Percentiles rank a stretch among this genome's conserved stretches.
Evolutionary conservation across 225 moss, liverwort and hornwort species (phyloP).

Genomic region (Ulota crispa): DNA sequence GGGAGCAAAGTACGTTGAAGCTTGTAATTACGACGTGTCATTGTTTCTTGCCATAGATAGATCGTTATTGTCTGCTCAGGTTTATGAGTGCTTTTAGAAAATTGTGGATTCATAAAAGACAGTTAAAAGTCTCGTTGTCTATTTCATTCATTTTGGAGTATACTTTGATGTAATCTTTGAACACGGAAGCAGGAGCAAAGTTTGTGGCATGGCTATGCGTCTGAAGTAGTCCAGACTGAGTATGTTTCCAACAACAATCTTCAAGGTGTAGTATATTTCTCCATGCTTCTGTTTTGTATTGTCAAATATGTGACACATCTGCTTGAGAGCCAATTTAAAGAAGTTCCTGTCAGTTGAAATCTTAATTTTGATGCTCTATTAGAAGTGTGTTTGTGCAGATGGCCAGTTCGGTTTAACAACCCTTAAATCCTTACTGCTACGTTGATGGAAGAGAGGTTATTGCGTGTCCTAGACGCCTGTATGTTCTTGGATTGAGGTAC

Average conservation of each 20-base stretch:
- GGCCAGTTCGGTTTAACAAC: constrained; percentile 10
- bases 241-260: constrained; percentile 20
- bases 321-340: neutral
- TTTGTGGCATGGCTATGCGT: constrained; percentile 24
- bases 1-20: constrained; percentile 18
- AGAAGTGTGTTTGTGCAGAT: constrained; percentile 37
- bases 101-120: constrained; percentile 5
- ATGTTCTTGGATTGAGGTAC: constrained; percentile 26
- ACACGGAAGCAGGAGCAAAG: constrained; percentile 15
- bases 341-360: neutral
- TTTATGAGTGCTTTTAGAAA: neutral
- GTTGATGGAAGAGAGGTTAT: constrained; percentile 9
- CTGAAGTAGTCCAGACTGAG: constrained; percentile 29
- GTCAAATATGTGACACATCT: neutral
- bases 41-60: constrained; percentile 4
- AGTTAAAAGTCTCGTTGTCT: constrained; percentile 5
- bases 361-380: constrained; percentile 13
- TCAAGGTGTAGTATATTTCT: constrained; percentile 32
- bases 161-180: constrained; percentile 19
- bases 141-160: constrained; percentile 20
- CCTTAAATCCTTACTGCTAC: constrained; percentile 15
- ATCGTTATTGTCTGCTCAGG: neutral
- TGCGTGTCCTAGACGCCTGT: constrained; percentile 12
- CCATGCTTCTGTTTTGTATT: neutral
- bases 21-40: constrained; percentile 7